Evolutionary conservation across 2,329 filamentous ascomycete genomes (phyloP).

Genomic region (Paecilomyces niveus): DNA sequence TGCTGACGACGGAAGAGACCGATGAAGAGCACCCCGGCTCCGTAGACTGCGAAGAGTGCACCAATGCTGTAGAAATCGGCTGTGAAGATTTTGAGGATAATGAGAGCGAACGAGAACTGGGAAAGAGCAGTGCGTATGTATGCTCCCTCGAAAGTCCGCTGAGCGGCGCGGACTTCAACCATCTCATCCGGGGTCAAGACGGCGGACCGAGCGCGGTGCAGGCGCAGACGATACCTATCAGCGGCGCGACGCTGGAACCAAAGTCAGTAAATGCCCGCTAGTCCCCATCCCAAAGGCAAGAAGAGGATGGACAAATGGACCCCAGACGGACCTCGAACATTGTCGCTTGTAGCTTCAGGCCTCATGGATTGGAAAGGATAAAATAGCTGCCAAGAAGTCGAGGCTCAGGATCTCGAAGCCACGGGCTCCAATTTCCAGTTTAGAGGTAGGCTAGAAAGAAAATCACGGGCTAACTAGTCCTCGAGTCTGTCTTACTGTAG

Average conservation of each 20-base stretch:
- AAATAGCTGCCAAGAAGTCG: background rate
- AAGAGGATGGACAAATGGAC: background rate
- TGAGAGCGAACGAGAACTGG: conserved; percentile 89
- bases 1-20: conserved; percentile 81
- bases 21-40: conserved; percentile 73
- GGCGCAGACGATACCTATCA: conserved; percentile 68
- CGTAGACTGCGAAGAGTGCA: conserved; percentile 91
- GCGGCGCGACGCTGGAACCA: conserved; percentile 54
- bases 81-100: conserved; percentile 95
- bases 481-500: background rate
- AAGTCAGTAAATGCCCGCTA: background rate
- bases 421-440: background rate
- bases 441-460: background rate
- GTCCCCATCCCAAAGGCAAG: background rate
- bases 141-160: conserved; percentile 93
- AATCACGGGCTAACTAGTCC: background rate
- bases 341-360: background rate
- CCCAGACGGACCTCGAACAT: background rate
- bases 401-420: background rate
- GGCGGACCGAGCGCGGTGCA: conserved; percentile 77
- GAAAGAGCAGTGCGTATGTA: conserved; percentile 92
- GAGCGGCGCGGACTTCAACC: conserved; percentile 88
- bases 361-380: background rate
- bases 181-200: conserved; percentile 77
- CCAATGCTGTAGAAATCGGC: conserved; percentile 94